These are phyloP conservation scores for Flaveria linearis DNA, from an alignment of 129 eudicot genomes.

Conservation along the genomic window DNA sequence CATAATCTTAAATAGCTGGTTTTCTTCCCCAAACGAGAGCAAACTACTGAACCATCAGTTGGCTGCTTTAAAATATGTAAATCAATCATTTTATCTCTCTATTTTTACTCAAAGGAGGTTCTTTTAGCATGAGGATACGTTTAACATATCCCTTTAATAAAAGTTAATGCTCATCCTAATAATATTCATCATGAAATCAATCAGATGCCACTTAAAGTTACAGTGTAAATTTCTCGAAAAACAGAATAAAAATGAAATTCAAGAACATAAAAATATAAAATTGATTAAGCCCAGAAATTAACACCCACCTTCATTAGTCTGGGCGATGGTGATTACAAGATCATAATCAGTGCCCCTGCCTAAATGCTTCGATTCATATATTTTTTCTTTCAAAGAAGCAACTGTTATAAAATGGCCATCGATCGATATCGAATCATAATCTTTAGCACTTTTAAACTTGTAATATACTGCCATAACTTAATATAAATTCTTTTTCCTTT, in stretches of 20 bases:
- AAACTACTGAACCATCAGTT: slow-evolving; percentile 8
- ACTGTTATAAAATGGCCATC: slow-evolving; percentile 94
- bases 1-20: not conserved
- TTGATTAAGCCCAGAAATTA: slow-evolving; percentile 24
- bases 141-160: too few relatives aligned
- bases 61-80: not conserved
- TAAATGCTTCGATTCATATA: slow-evolving; percentile 88
- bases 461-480: slow-evolving; percentile 82
- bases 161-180: not conserved
- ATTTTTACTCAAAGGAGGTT: too few relatives aligned
- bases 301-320: slow-evolving; percentile 92
- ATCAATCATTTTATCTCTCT: too few relatives aligned
- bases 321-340: slow-evolving; percentile 91
- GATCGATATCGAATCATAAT: slow-evolving; percentile 76
- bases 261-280: not conserved
- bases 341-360: slow-evolving; percentile 96
- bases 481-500: slow-evolving; percentile 33
- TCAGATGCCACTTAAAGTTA: not conserved
- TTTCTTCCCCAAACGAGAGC: not conserved
- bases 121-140: too few relatives aligned
- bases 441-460: slow-evolving; percentile 98
- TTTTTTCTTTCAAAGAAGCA: slow-evolving; percentile 80
- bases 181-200: slow-evolving; percentile 19
- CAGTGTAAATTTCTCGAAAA: not conserved
- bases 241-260: not conserved